Evolutionary conservation across 2,329 filamentous ascomycete genomes (phyloP), one percentile per base, ranked within the genome.

Genomic region (Aspergillus fumigatus): DNA sequence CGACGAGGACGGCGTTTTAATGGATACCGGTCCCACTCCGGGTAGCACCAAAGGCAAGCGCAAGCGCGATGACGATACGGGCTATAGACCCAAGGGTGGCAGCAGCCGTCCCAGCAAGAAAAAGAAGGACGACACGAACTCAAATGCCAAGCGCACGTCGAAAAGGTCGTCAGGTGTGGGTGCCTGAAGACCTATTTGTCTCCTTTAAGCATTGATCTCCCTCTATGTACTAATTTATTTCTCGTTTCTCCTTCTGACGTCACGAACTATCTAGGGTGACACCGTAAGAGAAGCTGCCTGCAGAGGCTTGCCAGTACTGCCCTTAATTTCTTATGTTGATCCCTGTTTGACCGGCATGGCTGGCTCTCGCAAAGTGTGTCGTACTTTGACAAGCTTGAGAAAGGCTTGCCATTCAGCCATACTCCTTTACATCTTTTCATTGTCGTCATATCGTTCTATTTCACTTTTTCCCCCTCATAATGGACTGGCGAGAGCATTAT

Each of bases 11-110:
- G 73, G 73, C 5, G 67, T 72, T 52, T 59, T 73, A 21, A 56
- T 71, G 40, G 76, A 78, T n/a, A 55, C 62, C n/a, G 67, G 65
- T n/a, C 67, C 68, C 41, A 65, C 69, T 4, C 65, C 71, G 1
- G 61, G 62, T 29, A 62, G 60, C n/a, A 54, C 64, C 14, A 77
- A 75, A 58, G 70, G 70, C 35, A 80, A 79, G 61, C 73, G 77
- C 62, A 79, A 79, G 65, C 72, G 77, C 38, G 77, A 79, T 49
- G 76, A 79, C 35, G 78, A 80, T 60, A 70, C 73, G 23, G 73
- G 75, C 19, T 79, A 79, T 63, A 67, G 77, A 50, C 75, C 76
- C 7, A 80, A 80, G 61, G 77, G 77, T 3, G 76, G 76, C 17
- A 74, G 70, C 57, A 73, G 70, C 50, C 69, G 73, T 53, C 62